A percentile compares a stretch with the other conserved stretches of the same genome.
Conservation (phyloP, 768 basidiomycete species). For the Kwoniella sp. region DNA sequence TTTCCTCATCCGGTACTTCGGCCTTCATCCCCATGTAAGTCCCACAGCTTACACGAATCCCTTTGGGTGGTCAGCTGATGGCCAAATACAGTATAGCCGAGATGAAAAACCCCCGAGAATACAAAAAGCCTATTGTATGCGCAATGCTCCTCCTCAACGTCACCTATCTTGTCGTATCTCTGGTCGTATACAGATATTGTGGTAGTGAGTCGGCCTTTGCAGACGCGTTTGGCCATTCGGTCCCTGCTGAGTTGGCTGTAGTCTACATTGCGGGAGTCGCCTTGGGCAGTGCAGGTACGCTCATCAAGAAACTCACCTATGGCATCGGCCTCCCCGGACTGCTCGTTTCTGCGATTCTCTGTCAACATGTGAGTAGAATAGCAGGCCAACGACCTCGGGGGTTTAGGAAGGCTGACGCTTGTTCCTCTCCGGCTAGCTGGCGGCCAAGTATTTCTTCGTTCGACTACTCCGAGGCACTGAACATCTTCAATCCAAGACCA, state of each 20-base stretch:
- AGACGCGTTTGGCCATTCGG: neutral
- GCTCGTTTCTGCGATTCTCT: slow-evolving; percentile 25
- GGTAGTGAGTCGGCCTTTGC: too few species aligned
- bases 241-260: slow-evolving; percentile 9
- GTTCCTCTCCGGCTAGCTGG: too few species aligned
- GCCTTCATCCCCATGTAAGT: slow-evolving; percentile 29
- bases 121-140: slow-evolving; percentile 22
- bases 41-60: neutral
- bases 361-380: slow-evolving; percentile 15
- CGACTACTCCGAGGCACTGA: slow-evolving; percentile 24
- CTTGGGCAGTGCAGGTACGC: slow-evolving; percentile 41
- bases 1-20: slow-evolving; percentile 34
- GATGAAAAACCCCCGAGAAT: slow-evolving; percentile 34
- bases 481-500: slow-evolving; percentile 23
- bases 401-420: too few species aligned
- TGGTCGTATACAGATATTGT: slow-evolving; percentile 20
- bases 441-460: slow-evolving; percentile 31
- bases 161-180: slow-evolving; percentile 20
- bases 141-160: slow-evolving; percentile 29
- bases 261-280: slow-evolving; percentile 39
- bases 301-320: slow-evolving; percentile 45
- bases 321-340: slow-evolving; percentile 46
- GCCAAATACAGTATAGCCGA: slow-evolving; percentile 34
- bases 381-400: too few species aligned
- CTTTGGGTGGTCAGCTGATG: slow-evolving; percentile 12